Conservation (phyloP, 805 yeast species). For the Yamadazyma philogaea region DNA sequence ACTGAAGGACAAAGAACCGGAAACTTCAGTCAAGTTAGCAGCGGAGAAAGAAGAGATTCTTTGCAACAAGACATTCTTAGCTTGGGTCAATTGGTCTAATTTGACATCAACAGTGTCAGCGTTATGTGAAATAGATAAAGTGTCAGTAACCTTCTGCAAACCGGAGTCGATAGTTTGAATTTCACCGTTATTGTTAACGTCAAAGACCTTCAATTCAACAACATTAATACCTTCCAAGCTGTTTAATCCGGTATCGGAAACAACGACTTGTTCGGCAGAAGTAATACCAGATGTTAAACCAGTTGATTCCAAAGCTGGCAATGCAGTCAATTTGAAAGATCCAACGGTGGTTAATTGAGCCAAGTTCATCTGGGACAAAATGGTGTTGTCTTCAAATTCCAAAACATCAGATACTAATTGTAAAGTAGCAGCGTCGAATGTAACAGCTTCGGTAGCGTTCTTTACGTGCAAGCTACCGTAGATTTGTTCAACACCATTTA, state of each 20-base stretch:
- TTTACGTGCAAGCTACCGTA: conserved; percentile 69
- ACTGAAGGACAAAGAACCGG: conserved; percentile 79
- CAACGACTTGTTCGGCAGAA: conserved; percentile 64
- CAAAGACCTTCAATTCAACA: conserved; percentile 46
- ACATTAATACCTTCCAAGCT: conserved; percentile 65
- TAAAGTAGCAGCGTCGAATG: conserved; percentile 77
- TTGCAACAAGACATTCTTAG: conserved; percentile 84
- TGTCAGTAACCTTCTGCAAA: conserved; percentile 68
- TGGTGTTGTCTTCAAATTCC: conserved; percentile 58
- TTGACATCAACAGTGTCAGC: conserved; percentile 69
- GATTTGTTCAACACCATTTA: conserved; percentile 72
- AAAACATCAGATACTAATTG: conserved; percentile 72
- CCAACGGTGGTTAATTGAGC: conserved; percentile 83
- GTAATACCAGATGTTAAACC: conserved; percentile 69
- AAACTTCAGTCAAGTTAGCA: conserved; percentile 64
- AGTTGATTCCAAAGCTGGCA: conserved; percentile 75
- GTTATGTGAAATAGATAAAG: conserved; percentile 80
- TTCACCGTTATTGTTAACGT: conserved; percentile 88
- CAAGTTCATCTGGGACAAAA: conserved; percentile 64
- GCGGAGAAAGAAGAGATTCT: conserved; percentile 72
- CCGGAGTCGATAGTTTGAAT: conserved; percentile 70
- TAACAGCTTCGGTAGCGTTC: conserved; percentile 60
- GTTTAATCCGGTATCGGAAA: conserved; percentile 72
- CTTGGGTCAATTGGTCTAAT: conserved; percentile 73
- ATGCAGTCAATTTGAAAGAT: conserved; percentile 71